Conservation (phyloP, 177 flowering plant genomes). For the Vitis hybrid region DNA sequence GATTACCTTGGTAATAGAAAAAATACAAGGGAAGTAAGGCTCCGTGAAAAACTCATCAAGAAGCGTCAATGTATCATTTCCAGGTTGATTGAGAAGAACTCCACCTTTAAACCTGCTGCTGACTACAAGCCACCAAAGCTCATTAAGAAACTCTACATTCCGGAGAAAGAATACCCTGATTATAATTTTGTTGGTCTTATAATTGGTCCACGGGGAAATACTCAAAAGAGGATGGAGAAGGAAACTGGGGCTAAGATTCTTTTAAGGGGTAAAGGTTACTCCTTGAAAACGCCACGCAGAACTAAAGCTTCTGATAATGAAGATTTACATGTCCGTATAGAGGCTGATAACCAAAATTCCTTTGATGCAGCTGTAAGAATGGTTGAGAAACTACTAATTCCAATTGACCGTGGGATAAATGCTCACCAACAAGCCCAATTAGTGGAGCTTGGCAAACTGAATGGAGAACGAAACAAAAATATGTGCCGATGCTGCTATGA, state of each 20-base stretch:
- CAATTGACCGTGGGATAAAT: conserved; percentile 22
- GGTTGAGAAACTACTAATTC: conserved; percentile 45
- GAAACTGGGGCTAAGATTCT: conserved; percentile 44
- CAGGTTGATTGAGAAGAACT: conserved; percentile 33
- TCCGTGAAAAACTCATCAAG: conserved; percentile 23
- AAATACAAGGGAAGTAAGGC: conserved; percentile 25
- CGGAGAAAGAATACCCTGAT: conserved; percentile 43
- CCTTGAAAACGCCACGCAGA: conserved; percentile 5
- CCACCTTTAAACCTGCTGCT: conserved; percentile 30
- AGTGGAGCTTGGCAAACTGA: conserved; percentile 33
- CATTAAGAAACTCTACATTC: conserved; percentile 44
- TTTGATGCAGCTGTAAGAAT: conserved; percentile 37
- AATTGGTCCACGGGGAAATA: conserved; percentile 48
- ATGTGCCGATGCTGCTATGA: conserved; percentile 21
- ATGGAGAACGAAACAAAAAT: conserved; percentile 12
- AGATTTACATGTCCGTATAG: conserved; percentile 44
- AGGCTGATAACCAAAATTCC: conserved; percentile 40
- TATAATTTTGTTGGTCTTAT: conserved; percentile 47
- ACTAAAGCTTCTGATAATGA: conserved; percentile 25
- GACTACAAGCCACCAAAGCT: conserved; percentile 25
- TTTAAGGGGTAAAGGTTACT: conserved; percentile 38
- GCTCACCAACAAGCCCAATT: conserved; percentile 35
- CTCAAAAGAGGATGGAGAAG: conserved; percentile 43
- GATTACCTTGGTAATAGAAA: conserved; percentile 23
- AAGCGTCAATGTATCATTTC: conserved; percentile 33